Base-by-base conservation (phyloP, 139 green algal species). In the Microglena sp. region DNA sequence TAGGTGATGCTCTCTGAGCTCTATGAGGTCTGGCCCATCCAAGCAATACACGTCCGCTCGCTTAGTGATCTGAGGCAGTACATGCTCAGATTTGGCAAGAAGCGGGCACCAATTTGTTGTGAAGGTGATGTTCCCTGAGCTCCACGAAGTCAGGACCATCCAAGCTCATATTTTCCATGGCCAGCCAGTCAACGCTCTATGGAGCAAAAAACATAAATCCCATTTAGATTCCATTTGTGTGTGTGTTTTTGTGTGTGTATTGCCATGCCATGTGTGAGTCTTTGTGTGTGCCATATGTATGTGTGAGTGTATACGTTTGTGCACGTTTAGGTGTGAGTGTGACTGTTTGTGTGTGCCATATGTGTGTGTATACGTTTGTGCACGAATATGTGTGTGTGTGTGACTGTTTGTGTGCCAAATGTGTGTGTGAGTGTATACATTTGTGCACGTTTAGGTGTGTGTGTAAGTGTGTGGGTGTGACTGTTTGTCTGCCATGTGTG, bases 281-380 rank as follows among this genome's bases (percentile, higher is more conserved):
- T 50, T 11, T 50, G 40, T 59, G 55, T 62, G 18, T 62, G 55
- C 36, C 40, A 50, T 18, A 50, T 18, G 15, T 18, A 24, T 11
- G 15, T 50, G 18, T 50, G 40, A 11, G 40, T 50, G 40, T 50
- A 18, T 59, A 29, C 36, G 18, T 62, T 27, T 62, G 55, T 62
- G 18, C 36, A 29, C 36, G 55, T 62, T 27, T 59, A n/a, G 24
- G 50, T 59, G 50, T 59, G 50, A n/a, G 55, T 62, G 55, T 62
- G 18, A 43, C 28, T 62, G 55, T 62, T 27, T 59, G 50, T 59
- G 50, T 59, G 50, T 59, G 50, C 22, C 21, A 22, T n/a, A n/a
- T 59, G 18, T 59, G n/a, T 15, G 40, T 50, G 18, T 18, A 50
- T 11, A 18, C 18, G 40, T 24, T 24, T 18, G 15, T 24, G 15